Percentiles rank a stretch among this genome's conserved stretches.
phyloP scores from a whole-genome alignment of 1,284 basidiomycete species.

The Marasmius sp. region DNA sequence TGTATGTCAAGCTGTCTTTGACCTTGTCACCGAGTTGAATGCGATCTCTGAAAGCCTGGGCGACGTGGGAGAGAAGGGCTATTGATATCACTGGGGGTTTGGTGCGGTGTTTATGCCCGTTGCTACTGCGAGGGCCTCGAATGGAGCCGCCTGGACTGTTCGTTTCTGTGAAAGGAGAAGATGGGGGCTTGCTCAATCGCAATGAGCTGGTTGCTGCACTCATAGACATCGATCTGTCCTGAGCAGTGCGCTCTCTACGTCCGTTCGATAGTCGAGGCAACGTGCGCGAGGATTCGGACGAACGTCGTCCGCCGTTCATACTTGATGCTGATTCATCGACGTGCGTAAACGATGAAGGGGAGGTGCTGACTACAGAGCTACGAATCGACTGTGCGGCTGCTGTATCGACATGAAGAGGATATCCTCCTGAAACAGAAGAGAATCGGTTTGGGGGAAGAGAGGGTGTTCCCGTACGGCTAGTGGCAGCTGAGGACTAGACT shows the following conservation, averaged over 20 bases:
- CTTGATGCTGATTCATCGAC: conserved; percentile 34
- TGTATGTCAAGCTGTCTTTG: conserved; percentile 96
- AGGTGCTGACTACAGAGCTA: conserved; percentile 43
- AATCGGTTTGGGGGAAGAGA: conserved; percentile 14
- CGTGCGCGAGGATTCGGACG: conserved; percentile 55
- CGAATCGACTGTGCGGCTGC: conserved; percentile 30
- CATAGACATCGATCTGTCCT: conserved; percentile 76
- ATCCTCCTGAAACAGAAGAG: conserved; percentile 15
- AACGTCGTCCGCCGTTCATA: conserved; percentile 38
- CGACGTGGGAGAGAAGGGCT: conserved; percentile 91
- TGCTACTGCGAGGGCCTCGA: conserved; percentile 2
- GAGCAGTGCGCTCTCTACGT: conserved; percentile 55
- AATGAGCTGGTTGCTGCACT: conserved; percentile 55
- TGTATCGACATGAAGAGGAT: conserved; percentile 39
- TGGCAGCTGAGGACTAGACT: conserved; percentile 19
- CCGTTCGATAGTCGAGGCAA: conserved; percentile 35
- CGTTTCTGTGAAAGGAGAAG: conserved; percentile 36
- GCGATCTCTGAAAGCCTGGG: conserved; percentile 88
- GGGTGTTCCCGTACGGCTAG: conserved; percentile 6
- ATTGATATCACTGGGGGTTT: conserved; percentile 88
- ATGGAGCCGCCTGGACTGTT: not conserved
- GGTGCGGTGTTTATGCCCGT: conserved; percentile 42
- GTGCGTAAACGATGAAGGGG: conserved; percentile 54
- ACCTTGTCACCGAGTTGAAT: conserved; percentile 77
- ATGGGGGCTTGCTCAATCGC: conserved; percentile 36